These are phyloP conservation scores for Phyllosticta citribraziliensis DNA, from an alignment of 2,329 filamentous ascomycete genomes.

Conservation along the genomic window DNA sequence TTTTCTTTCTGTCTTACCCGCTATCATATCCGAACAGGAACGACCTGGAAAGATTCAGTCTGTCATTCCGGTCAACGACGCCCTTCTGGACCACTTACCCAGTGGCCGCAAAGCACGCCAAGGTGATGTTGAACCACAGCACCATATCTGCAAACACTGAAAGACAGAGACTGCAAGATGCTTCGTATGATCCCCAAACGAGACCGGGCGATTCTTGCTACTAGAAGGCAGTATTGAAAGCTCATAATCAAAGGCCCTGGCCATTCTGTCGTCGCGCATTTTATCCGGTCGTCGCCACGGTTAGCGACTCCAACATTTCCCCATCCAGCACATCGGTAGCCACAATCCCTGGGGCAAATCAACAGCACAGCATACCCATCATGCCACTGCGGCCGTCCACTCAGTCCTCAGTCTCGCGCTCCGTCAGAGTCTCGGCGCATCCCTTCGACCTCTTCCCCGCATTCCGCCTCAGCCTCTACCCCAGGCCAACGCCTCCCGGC, in stretches of 20 bases:
- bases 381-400: not conserved
- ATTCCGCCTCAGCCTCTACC: conserved; percentile 2
- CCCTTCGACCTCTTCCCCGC: conserved; percentile 5
- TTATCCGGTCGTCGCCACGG: conserved; percentile 1
- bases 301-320: not conserved
- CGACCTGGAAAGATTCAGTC: conserved; percentile 18
- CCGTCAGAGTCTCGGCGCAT: not conserved
- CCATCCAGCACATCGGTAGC: not conserved
- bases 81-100: conserved; percentile 12
- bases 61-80: not conserved
- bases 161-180: not conserved
- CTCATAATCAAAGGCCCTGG: not conserved
- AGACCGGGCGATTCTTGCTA: not conserved
- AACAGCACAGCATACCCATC: conserved; percentile 4
- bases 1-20: conserved; percentile 3
- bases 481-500: not conserved
- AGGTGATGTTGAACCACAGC: conserved; percentile 31
- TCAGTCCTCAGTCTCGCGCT: not conserved
- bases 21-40: conserved; percentile 34
- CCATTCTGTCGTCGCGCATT: not conserved
- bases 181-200: not conserved
- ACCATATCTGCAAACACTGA: conserved; percentile 25
- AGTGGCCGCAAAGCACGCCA: conserved; percentile 35
- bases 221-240: not conserved
- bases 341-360: conserved; percentile 6